Evolutionary conservation across 768 basidiomycete species (phyloP).

Genomic region (Phaeotremella skinneri): DNA sequence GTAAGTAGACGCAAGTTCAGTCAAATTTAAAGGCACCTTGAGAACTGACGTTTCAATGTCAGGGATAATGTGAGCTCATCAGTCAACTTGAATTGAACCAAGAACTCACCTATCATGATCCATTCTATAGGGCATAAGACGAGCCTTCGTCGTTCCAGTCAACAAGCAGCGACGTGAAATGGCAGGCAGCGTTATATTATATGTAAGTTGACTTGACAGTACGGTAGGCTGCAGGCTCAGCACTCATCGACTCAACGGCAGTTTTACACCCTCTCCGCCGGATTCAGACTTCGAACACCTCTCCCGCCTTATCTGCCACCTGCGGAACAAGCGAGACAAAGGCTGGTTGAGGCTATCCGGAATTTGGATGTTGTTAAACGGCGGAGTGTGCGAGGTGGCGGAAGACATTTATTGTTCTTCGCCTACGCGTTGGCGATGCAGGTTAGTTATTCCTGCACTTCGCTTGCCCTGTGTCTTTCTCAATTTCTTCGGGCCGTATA

Average conservation of each 20-base stretch:
- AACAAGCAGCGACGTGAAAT: conserved; percentile 86
- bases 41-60: conserved; percentile 14
- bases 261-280: conserved; percentile 48
- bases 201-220: conserved; percentile 47
- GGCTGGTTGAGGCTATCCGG: conserved; percentile 78
- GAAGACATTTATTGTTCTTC: conserved; percentile 79
- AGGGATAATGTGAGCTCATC: conserved; percentile 67
- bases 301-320: conserved; percentile 96
- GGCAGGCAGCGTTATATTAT: conserved; percentile 84
- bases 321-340: conserved; percentile 76
- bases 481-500: too few relatives aligned
- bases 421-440: conserved; percentile 90
- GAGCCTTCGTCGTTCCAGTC: conserved; percentile 87
- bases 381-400: conserved; percentile 73
- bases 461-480: too few relatives aligned
- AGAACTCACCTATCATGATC: not conserved
- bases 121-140: conserved; percentile 65
- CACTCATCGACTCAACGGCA: conserved; percentile 6
- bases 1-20: conserved; percentile 52
- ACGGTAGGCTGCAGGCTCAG: not conserved
- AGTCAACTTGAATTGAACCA: conserved; percentile 1
- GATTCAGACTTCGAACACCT: conserved; percentile 59
- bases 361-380: conserved; percentile 82
- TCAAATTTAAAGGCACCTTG: not conserved
- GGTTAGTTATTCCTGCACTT: conserved; percentile 34